Evolutionary conservation across 2,329 filamentous ascomycete genomes (phyloP), one percentile per base, ranked within the genome.

Genomic region (Phoma sp.): DNA sequence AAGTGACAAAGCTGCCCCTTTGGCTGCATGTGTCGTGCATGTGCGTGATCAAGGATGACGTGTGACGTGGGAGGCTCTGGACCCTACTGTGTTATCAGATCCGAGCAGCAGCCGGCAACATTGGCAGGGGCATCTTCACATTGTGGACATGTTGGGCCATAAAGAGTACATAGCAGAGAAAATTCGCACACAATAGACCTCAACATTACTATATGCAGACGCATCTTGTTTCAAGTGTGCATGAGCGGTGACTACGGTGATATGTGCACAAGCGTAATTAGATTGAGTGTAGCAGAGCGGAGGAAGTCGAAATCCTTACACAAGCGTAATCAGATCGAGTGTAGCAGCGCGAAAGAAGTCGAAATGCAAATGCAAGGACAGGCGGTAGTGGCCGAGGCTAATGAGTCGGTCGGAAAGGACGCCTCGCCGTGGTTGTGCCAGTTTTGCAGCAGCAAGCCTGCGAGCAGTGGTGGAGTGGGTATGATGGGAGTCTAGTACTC

Each of bases 11-110:
- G 17, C 23, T 26, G 32, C 21, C 28, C 25, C 32, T 30, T 23
- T 17, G 33, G 25, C 36, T 51, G 32, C 52, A 14, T 43, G 18
- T 47, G 15, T 32, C 14, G 17, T 47, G 42, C 40, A 47, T 48
- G 34, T 47, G 47, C 48, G 23, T 47, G 45, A 54, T 54, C 36
- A 39, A 43, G 56, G 49, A 42, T 56, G 46, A 47, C 43, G 46
- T 49, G 56, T 61, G 60, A 61, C 56, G 56, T 60, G 42, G 52
- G 55, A 58, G 56, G 53, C 56, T 61, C 53, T 52, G 53, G 61
- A 52, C 59, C 45, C 21, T 50, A 46, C 40, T 50, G 42, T 1
- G 26, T 46, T 55, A 65, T 61, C 58, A 63, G 51, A 51, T 57
- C 36, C 15, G 49, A 53, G 29, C 10, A 42, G 21, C 26, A 30